These are phyloP conservation scores for Hypoxylon sp. DNA, from an alignment of 2,329 filamentous ascomycete species.

Conservation along the genomic window DNA sequence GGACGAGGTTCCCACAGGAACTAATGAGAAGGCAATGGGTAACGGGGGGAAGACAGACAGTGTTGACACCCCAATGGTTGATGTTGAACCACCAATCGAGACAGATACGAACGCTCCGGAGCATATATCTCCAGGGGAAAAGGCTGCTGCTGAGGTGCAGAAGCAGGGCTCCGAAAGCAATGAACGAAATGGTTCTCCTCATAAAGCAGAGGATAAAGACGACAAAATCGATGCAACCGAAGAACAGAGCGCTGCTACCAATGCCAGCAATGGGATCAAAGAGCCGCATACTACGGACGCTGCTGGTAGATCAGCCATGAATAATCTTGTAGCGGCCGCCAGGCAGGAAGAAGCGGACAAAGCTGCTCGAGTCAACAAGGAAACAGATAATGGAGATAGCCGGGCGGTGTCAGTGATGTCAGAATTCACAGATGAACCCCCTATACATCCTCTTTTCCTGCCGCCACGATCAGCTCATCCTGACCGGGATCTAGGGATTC, in stretches of 20 bases:
- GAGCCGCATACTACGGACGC: constrained; percentile 15
- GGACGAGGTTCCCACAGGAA: constrained; percentile 39
- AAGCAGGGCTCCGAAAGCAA: constrained; percentile 14
- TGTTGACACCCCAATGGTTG: constrained; percentile 52
- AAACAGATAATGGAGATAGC: constrained; percentile 42
- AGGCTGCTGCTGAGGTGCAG: constrained; percentile 23
- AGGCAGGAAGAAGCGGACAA: constrained; percentile 44
- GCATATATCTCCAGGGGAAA: constrained; percentile 43
- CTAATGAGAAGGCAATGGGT: constrained; percentile 24
- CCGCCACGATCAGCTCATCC: constrained; percentile 73
- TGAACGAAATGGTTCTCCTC: constrained; percentile 3
- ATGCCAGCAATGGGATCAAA: constrained; percentile 26
- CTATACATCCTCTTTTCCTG: constrained; percentile 81
- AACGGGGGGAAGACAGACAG: constrained; percentile 35
- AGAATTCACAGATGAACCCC: constrained; percentile 64
- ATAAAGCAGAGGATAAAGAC: constrained; percentile 13
- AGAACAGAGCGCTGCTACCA: constrained; percentile 22
- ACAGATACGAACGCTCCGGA: constrained; percentile 44
- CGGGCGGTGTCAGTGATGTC: constrained; percentile 55
- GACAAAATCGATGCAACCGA: constrained; percentile 14
- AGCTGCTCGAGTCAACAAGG: constrained; percentile 36
- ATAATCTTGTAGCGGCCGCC: constrained; percentile 30
- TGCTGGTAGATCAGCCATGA: constrained; percentile 33
- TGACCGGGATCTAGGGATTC: constrained; percentile 80
- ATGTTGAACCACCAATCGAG: constrained; percentile 40